These are phyloP conservation scores for Colletotrichum cuscutae DNA, from an alignment of 2,329 filamentous ascomycete species.

Conservation along the genomic window DNA sequence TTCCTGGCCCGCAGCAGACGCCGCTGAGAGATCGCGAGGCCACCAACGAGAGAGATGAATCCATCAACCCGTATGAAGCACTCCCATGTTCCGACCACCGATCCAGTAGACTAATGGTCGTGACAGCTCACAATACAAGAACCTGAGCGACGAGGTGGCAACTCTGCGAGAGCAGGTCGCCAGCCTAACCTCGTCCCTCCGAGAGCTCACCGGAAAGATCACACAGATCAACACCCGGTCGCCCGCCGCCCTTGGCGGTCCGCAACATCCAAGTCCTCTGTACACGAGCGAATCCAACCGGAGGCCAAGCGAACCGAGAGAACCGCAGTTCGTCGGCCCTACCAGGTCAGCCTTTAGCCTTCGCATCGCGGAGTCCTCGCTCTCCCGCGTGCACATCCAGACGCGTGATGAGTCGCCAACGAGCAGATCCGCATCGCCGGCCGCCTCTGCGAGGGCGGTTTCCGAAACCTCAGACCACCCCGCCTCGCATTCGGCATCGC, in stretches of 20 bases:
- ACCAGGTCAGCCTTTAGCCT: conserved; percentile 48
- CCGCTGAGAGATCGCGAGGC: conserved; percentile 32
- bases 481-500: conserved; percentile 27
- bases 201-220: conserved; percentile 40
- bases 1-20: conserved; percentile 32
- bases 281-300: conserved; percentile 21
- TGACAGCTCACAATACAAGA: conserved; percentile 29
- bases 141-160: conserved; percentile 42
- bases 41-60: conserved; percentile 38
- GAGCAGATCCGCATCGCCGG: conserved; percentile 35
- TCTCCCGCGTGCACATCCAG: conserved; percentile 49
- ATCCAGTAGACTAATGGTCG: not conserved
- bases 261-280: conserved; percentile 24
- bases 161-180: conserved; percentile 45
- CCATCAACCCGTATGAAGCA: conserved; percentile 33
- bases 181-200: conserved; percentile 41
- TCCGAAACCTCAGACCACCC: conserved; percentile 37
- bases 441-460: conserved; percentile 31
- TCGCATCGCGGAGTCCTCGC: conserved; percentile 46
- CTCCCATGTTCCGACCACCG: not conserved
- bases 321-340: conserved; percentile 49
- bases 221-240: conserved; percentile 25
- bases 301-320: conserved; percentile 39
- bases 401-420: conserved; percentile 39
- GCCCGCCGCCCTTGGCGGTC: conserved; percentile 2